Conservation (phyloP, 2,329 filamentous ascomycete species). For the Microcyclosporella mali region DNA sequence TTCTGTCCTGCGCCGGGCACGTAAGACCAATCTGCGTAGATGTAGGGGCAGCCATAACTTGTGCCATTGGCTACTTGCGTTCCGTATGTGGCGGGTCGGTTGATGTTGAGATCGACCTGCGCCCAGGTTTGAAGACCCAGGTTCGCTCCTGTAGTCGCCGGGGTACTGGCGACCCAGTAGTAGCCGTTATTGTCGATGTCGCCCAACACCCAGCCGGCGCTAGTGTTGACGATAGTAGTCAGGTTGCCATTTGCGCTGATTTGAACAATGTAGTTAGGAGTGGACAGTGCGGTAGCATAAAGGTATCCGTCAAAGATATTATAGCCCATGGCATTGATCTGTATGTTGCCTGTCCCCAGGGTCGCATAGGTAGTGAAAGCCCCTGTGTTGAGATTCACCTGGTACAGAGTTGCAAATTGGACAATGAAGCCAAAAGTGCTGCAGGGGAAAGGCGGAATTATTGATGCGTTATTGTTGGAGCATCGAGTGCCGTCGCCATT, state of each 20-base stretch:
- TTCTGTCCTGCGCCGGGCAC: conserved; percentile 2
- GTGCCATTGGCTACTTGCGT: background rate
- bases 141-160: background rate
- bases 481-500: conserved; percentile 1
- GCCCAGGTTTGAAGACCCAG: too few species aligned
- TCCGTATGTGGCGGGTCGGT: background rate
- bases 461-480: background rate
- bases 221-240: background rate
- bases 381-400: background rate
- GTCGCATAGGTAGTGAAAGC: background rate
- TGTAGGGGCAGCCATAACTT: background rate
- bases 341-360: background rate
- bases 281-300: conserved; percentile 1
- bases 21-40: conserved; percentile 3
- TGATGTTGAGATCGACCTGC: conserved; percentile 1
- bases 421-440: conserved; percentile 1
- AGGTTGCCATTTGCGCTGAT: background rate
- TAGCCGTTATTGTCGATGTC: conserved; percentile 5
- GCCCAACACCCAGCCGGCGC: background rate
- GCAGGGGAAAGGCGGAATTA: background rate
- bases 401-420: background rate
- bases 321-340: conserved; percentile 4
- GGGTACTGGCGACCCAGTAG: background rate
- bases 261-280: background rate
- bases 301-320: conserved; percentile 2